These are phyloP conservation scores for Pichia nakasei DNA, from an alignment of 805 yeast genomes.

Conservation along the genomic window DNA sequence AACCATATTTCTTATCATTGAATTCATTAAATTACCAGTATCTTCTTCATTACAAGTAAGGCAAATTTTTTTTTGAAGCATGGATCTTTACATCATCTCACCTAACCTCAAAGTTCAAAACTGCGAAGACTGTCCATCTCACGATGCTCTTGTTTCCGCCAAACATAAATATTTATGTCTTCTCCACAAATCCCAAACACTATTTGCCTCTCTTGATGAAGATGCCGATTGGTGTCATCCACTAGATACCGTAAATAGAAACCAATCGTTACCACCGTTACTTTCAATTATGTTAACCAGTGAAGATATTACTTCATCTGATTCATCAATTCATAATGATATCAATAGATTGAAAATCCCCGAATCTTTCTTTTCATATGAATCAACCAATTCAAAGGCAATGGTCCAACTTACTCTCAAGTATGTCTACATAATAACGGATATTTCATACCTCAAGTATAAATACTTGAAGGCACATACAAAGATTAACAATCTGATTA, in stretches of 20 bases:
- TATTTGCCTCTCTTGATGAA: neutral
- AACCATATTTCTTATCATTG: too few species aligned
- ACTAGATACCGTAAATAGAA: neutral
- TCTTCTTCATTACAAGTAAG: too few species aligned
- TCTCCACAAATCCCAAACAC: neutral
- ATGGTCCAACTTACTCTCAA: constrained; percentile 11
- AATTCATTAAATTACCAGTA: too few species aligned
- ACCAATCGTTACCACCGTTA: neutral
- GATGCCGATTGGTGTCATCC: neutral
- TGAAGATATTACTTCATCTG: neutral
- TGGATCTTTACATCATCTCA: constrained; percentile 25
- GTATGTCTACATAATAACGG: constrained; percentile 20
- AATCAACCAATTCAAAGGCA: neutral
- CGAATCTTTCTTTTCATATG: neutral
- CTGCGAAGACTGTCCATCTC: constrained; percentile 20
- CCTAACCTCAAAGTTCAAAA: constrained; percentile 24
- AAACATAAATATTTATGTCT: constrained; percentile 10
- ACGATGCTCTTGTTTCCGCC: constrained; percentile 12
- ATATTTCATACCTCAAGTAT: constrained; percentile 21
- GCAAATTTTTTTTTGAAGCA: neutral
- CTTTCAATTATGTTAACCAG: neutral
- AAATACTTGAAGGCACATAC: constrained; percentile 21
- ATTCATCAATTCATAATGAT: neutral
- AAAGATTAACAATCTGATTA: constrained; percentile 18
- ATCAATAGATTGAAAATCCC: neutral